Conservation (phyloP, 306 rosid species). For the Cucumis cinereus region DNA sequence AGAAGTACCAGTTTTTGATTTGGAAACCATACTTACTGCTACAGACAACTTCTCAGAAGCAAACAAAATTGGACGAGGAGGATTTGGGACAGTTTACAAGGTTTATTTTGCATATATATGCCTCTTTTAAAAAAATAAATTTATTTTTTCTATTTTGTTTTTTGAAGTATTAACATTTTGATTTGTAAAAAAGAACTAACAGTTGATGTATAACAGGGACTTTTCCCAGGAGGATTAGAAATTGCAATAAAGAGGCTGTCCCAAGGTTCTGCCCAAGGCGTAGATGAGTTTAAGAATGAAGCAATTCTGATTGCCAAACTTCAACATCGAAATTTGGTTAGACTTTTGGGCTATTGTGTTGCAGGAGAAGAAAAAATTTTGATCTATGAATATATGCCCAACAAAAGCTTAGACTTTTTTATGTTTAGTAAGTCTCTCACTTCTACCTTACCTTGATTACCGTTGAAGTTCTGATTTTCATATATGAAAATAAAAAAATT, state of each 20-base stretch:
- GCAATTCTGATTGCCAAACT: constrained; percentile 32
- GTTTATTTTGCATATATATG: no score
- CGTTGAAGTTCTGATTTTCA: not conserved
- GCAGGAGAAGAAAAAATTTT: constrained; percentile 30
- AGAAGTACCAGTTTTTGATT: constrained; percentile 24
- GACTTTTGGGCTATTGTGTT: constrained; percentile 30
- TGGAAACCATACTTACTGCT: constrained; percentile 22
- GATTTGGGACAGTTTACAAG: constrained; percentile 52
- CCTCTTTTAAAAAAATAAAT: no score
- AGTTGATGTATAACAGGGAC: constrained; percentile 13
- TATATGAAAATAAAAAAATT: no score
- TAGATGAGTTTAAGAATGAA: constrained; percentile 36
- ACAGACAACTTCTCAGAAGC: constrained; percentile 38
- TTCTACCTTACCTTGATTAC: not conserved
- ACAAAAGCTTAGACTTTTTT: constrained; percentile 34
- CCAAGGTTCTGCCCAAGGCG: constrained; percentile 30
- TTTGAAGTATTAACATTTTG: no score
- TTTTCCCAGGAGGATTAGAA: constrained; percentile 14
- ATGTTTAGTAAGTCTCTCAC: constrained; percentile 30
- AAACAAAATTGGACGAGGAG: constrained; percentile 43
- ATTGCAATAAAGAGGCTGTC: constrained; percentile 43
- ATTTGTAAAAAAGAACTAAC: not conserved
- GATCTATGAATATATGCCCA: no score
- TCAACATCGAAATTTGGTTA: constrained; percentile 37
- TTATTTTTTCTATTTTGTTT: no score